Conservation (phyloP, 225 moss, liverwort and hornwort genomes). For the Antitrichia curtipendula region DNA sequence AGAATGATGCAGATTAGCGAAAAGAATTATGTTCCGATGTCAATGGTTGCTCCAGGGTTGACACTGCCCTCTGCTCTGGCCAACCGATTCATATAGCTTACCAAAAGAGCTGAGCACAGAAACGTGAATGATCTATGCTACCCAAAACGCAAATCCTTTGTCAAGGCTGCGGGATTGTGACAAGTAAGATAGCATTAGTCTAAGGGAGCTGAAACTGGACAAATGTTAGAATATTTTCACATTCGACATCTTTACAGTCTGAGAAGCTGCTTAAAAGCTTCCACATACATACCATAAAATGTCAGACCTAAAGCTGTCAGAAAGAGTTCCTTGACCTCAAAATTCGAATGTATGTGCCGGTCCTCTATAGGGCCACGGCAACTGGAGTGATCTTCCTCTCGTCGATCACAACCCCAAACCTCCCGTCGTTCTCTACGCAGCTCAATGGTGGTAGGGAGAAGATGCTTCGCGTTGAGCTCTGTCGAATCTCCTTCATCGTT, state of each 20-base stretch:
- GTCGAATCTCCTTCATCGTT: constrained; percentile 48
- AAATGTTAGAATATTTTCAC: background rate
- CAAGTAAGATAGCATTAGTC: background rate
- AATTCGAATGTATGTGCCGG: background rate
- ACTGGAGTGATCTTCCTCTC: constrained; percentile 36
- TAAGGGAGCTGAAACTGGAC: background rate
- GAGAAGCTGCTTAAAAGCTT: constrained; percentile 1
- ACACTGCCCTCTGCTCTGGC: background rate
- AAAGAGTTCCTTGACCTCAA: background rate
- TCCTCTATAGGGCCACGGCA: constrained; percentile 30
- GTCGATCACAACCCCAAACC: constrained; percentile 41
- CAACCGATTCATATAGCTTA: background rate
- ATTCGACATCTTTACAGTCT: constrained; percentile 16
- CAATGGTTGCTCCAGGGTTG: background rate
- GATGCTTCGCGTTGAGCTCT: constrained; percentile 50
- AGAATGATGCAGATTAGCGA: background rate
- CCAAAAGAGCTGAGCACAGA: background rate
- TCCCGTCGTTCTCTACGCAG: constrained; percentile 33
- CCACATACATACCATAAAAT: background rate
- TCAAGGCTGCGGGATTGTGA: background rate
- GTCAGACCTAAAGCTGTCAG: background rate
- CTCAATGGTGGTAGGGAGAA: constrained; percentile 49
- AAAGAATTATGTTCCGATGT: background rate
- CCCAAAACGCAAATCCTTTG: background rate
- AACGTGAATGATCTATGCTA: background rate